A percentile compares a stretch with the other conserved stretches of the same genome.
Conservation (phyloP, 108 stramenopile genomes). For the Pseudonitzschia multistriata region DNA sequence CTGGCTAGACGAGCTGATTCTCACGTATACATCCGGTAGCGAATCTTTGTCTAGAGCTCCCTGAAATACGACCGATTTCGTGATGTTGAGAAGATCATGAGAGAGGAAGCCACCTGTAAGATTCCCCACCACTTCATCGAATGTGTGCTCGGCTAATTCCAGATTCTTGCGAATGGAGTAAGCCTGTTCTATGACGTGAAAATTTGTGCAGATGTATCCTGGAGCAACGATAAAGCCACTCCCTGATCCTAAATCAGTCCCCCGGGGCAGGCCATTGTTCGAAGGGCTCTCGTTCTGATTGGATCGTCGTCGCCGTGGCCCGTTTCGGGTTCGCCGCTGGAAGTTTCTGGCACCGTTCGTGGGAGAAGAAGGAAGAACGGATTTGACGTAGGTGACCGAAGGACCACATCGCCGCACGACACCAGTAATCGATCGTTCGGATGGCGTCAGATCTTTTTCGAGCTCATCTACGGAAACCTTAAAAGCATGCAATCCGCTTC, state of each 20-base stretch:
- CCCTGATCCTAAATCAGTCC: conserved; percentile 55
- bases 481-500: neutral
- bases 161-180: conserved; percentile 35
- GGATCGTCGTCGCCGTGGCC: conserved; percentile 11
- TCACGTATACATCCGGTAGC: conserved; percentile 40
- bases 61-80: conserved; percentile 4
- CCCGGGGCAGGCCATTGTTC: conserved; percentile 21
- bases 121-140: conserved; percentile 30
- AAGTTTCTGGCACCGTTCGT: neutral
- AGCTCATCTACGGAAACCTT: conserved; percentile 39
- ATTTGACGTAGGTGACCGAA: conserved; percentile 71
- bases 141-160: conserved; percentile 1
- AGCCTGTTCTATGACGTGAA: conserved; percentile 79
- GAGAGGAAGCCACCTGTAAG: conserved; percentile 19
- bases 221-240: conserved; percentile 72
- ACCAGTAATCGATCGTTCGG: conserved; percentile 56
- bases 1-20: conserved; percentile 34
- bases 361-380: conserved; percentile 40
- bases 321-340: neutral
- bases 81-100: conserved; percentile 15
- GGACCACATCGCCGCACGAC: conserved; percentile 60
- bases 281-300: neutral
- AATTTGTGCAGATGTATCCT: conserved; percentile 91
- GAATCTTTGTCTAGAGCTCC: neutral
- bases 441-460: conserved; percentile 51